Base-by-base conservation (phyloP, 352 stramenopile species). In the Globisporangium echinulatum region DNA sequence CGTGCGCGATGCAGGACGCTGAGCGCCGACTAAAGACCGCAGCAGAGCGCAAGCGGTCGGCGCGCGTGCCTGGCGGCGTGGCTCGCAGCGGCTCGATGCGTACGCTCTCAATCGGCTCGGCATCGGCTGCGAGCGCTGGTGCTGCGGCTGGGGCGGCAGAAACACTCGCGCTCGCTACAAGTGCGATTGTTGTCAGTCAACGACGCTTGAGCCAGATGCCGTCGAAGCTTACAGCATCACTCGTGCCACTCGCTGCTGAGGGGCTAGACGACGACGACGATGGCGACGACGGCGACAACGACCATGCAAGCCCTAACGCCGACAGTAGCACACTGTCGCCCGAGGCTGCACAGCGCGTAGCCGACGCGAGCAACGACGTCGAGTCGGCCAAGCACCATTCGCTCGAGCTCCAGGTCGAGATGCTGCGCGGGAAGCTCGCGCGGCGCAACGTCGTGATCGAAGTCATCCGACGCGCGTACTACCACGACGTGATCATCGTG, bases 401-500 rank as follows among this genome's bases (percentile, higher is more conserved):
- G 10, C 14, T 77, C 7, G 56, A 73, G 38, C 63, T 77, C 40
- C 72, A 88, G 49, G 54, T 92, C 36, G 77, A 87, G 57, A 88
- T 90, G 72, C 56, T 90, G 44, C 76, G 76, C 17, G 77, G 82
- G 9, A 86, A 83, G 49, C 71, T 90, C 19, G 72, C 79, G 33
- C 74, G 82, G 1, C 79, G 79, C 44, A 92, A 92, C 59, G 76
- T 83, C 52, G 66, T 92, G 58, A 69, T 92, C 19, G 82, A 92
- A 42, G 71, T 88, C 40, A 82, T 91, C 55, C 78, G 84, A 1
- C 72, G 75, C 11, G 82, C 82, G 2, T 94, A 94, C 63, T 90
- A 92, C 60, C 80, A 87, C 54, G 82, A 92, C 63, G 74, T 94
- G 33, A 79, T 94, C 58, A 58, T 88, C n/a, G 71, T 94, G 49